A percentile compares a stretch with the other conserved stretches of the same genome.
phyloP scores from a whole-genome alignment of 1,284 basidiomycete genomes.

The Ceraceosorus guamensis region DNA sequence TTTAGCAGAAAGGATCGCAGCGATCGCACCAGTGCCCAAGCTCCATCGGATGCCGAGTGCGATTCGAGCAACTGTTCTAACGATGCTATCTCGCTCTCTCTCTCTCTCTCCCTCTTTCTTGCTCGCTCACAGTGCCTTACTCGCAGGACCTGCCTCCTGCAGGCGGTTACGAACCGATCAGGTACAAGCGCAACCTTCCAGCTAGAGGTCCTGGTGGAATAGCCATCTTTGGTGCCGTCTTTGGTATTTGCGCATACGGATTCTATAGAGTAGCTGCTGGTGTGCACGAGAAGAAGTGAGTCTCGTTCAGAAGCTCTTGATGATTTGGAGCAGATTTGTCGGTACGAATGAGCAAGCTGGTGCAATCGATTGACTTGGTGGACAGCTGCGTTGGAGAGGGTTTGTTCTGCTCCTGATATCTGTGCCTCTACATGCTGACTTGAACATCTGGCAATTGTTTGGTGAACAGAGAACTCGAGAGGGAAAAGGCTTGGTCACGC shows the following conservation, averaged over 20 bases:
- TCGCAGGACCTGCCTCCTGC: conserved; percentile 75
- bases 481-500: conserved; percentile 91
- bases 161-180: conserved; percentile 85
- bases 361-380: neutral
- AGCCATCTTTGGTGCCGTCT: conserved; percentile 75
- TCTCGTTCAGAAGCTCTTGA: conserved; percentile 11
- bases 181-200: conserved; percentile 94
- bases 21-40: too few species aligned
- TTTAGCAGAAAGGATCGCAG: too few species aligned
- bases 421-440: too few species aligned
- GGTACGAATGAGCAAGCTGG: too few species aligned
- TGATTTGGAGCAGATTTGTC: neutral
- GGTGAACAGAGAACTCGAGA: conserved; percentile 69
- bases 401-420: too few species aligned
- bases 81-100: neutral
- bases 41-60: too few species aligned
- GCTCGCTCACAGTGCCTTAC: neutral
- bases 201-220: conserved; percentile 81
- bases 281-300: conserved; percentile 85
- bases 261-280: conserved; percentile 86
- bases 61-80: too few species aligned
- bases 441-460: too few species aligned
- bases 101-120: neutral
- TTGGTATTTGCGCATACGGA: conserved; percentile 78
- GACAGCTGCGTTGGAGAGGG: neutral